Conservation (phyloP, 306 rosid species). For the Neltuma alba region DNA sequence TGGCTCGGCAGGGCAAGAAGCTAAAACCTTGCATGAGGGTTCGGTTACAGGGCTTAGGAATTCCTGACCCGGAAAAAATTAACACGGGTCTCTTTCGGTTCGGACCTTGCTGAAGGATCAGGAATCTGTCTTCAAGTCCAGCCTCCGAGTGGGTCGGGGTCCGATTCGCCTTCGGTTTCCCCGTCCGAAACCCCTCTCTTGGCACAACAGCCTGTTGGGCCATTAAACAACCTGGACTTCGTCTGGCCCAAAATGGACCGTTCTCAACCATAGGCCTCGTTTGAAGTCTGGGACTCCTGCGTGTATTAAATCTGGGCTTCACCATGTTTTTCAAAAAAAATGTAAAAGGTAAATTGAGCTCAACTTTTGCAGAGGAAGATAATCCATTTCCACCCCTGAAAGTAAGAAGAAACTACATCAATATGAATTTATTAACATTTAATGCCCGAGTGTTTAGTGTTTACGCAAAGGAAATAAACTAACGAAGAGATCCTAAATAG, state of each 20-base stretch:
- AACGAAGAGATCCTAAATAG: neutral
- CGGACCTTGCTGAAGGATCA: neutral
- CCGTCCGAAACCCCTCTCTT: neutral
- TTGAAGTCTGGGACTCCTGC: neutral
- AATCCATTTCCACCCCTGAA: neutral
- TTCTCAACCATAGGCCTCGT: neutral
- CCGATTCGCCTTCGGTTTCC: neutral
- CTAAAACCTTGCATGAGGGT: slow-evolving; percentile 30
- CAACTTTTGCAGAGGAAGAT: neutral
- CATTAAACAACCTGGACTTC: neutral
- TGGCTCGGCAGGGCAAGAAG: neutral
- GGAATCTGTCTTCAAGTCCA: neutral
- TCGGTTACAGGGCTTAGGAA: neutral
- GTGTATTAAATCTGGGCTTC: neutral
- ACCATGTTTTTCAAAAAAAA: neutral
- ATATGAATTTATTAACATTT: neutral
- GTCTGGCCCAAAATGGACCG: neutral
- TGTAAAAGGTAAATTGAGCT: neutral
- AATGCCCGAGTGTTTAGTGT: neutral
- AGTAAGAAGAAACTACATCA: neutral
- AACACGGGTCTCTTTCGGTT: neutral
- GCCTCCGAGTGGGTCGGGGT: no score
- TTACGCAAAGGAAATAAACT: neutral
- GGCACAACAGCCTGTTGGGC: neutral
- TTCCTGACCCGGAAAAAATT: neutral